Base-by-base conservation (phyloP, 768 basidiomycete species). In the Kwoniella sp. region DNA sequence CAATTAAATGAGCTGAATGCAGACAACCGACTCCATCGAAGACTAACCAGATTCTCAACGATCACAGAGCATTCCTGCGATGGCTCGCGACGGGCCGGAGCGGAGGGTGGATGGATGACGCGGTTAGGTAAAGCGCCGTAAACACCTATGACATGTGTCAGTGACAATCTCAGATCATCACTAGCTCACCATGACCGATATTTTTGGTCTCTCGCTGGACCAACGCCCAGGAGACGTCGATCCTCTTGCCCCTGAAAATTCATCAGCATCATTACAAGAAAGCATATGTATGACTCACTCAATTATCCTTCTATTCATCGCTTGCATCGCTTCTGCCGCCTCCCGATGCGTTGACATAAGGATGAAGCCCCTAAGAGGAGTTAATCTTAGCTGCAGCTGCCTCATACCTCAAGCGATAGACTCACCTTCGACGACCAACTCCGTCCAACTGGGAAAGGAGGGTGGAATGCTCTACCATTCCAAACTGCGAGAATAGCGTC, bases 151-250 rank as follows among this genome's bases (percentile, higher is more conserved):
- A 41, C 17, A 51, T 45, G 66, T 71, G 57, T 41, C n/a, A 13
- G 37, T 60, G 37, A 67, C 30, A 34, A 15, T 22, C 22, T 22
- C 9, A 28, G 2, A 17, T 2, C 9, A 20, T 0, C 12, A 51
- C 53, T n/a, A 65, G 58, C 71, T 62, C 31, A 73, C 70, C 55
- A 4, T 62, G 5, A n/a, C 55, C 55, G 38, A 68, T 65, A 29
- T 69, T 58, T 37, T 64, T 72, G 4, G 70, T 52, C 50, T 73
- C 70, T 26, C 72, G 55, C 59, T 77, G 76, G 13, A 70, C 67
- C 31, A 77, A 55, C 2, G 76, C 72, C 76, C 76, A 77, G 9
- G 76, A 75, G 13, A 77, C 63, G 34, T 77, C 76, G 11, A 77
- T 69, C 47, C 58, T 60, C 58, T 52, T 65, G 20, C 74, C 74